phyloP scores from a whole-genome alignment of 179 eudicot species.

The Beta macrorhiza region DNA sequence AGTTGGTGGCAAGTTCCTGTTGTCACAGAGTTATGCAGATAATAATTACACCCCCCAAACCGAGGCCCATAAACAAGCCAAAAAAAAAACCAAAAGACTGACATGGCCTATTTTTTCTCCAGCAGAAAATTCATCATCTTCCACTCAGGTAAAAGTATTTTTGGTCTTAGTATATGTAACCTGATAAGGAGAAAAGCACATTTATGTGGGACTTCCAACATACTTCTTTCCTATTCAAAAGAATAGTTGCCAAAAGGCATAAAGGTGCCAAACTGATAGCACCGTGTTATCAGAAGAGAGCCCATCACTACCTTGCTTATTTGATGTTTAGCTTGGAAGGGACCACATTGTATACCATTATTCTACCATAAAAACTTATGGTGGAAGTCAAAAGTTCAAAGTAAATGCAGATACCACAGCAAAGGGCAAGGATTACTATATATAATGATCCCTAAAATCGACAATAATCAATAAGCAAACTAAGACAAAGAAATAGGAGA shows the following conservation, averaged over 20 bases:
- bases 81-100: neutral
- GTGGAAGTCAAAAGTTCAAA: neutral
- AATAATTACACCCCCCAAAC: too few relatives aligned
- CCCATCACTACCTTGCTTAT: neutral
- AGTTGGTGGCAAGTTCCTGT: too few relatives aligned
- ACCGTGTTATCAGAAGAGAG: neutral
- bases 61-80: neutral
- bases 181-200: neutral
- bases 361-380: neutral
- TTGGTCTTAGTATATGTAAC: neutral
- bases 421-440: neutral
- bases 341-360: neutral
- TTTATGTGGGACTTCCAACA: neutral
- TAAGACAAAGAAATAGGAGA: neutral
- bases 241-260: neutral
- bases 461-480: slow-evolving; percentile 1
- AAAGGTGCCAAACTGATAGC: neutral
- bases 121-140: neutral
- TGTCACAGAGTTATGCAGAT: too few relatives aligned
- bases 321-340: neutral
- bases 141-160: neutral
- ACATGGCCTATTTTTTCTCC: neutral
- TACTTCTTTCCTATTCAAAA: neutral
- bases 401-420: neutral
- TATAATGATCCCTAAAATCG: neutral